Conservation (phyloP, 257 asterid species). For the Ajuga chamaepitys region DNA sequence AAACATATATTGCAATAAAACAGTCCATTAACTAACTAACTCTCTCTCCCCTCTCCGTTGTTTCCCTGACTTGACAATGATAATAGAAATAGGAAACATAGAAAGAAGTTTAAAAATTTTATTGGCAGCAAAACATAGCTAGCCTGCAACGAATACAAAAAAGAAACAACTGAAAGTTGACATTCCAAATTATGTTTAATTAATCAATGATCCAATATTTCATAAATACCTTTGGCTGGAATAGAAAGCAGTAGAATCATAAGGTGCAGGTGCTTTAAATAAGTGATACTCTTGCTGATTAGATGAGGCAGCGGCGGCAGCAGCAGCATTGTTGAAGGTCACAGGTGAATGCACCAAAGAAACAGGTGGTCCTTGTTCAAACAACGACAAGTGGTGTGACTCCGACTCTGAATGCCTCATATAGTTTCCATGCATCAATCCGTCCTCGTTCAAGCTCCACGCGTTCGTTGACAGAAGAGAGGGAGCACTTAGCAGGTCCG, state of each 20-base stretch:
- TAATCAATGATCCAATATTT: no score
- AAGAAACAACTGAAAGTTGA: not conserved
- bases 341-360: slow-evolving; percentile 9
- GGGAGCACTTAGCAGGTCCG: slow-evolving; percentile 33
- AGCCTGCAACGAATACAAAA: not conserved
- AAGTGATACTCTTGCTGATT: slow-evolving; percentile 30
- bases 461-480: slow-evolving; percentile 53
- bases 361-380: slow-evolving; percentile 17
- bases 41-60: no score
- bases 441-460: slow-evolving; percentile 29
- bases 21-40: no score
- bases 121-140: not conserved
- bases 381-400: slow-evolving; percentile 4
- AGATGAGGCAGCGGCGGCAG: slow-evolving; percentile 2
- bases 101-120: no score
- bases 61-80: no score
- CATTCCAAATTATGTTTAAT: no score
- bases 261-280: slow-evolving; percentile 23
- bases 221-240: slow-evolving; percentile 19
- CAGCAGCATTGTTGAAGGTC: slow-evolving; percentile 10
- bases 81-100: no score
- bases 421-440: slow-evolving; percentile 15
- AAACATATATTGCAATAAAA: no score
- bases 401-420: not conserved
- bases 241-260: slow-evolving; percentile 17